Conservation (phyloP, 495 filamentous ascomycete genomes). For the Penicillium robsamsonii region DNA sequence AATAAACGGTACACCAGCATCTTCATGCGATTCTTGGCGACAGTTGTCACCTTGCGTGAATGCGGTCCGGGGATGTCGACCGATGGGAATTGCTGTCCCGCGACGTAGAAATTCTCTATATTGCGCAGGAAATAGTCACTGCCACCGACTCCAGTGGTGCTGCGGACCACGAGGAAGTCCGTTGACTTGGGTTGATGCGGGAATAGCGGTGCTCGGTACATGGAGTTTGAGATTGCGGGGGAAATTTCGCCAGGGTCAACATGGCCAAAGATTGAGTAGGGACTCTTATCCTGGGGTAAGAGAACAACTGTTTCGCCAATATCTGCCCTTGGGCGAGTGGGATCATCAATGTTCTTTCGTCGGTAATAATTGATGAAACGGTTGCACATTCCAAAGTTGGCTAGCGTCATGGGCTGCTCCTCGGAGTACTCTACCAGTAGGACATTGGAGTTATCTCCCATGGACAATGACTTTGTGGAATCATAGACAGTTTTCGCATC, state of each 20-base stretch:
- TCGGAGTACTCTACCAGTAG: constrained; percentile 94
- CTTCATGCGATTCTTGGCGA: constrained; percentile 90
- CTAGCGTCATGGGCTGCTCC: constrained; percentile 84
- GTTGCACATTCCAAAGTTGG: constrained; percentile 96
- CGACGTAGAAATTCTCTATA: constrained; percentile 83
- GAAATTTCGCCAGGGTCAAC: constrained; percentile 86
- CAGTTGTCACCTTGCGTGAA: constrained; percentile 90
- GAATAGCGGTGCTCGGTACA: constrained; percentile 94
- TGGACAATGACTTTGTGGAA: constrained; percentile 69
- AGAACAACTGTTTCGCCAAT: constrained; percentile 85
- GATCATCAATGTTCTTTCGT: constrained; percentile 76
- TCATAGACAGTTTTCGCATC: constrained; percentile 71
- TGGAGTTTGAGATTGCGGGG: constrained; percentile 86
- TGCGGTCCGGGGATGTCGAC: constrained; percentile 91
- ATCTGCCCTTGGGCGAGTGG: constrained; percentile 67
- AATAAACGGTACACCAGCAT: constrained; percentile 89
- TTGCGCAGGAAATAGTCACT: constrained; percentile 77
- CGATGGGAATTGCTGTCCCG: constrained; percentile 88
- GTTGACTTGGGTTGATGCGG: constrained; percentile 72
- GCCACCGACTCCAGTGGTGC: constrained; percentile 68
- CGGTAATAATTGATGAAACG: constrained; percentile 95
- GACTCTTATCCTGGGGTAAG: constrained; percentile 88
- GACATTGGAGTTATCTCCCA: constrained; percentile 83
- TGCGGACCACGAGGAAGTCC: constrained; percentile 86
- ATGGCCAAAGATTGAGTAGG: constrained; percentile 91